phyloP scores from a whole-genome alignment of 495 filamentous ascomycete genomes.

The Penicillium cosmopolitanum region DNA sequence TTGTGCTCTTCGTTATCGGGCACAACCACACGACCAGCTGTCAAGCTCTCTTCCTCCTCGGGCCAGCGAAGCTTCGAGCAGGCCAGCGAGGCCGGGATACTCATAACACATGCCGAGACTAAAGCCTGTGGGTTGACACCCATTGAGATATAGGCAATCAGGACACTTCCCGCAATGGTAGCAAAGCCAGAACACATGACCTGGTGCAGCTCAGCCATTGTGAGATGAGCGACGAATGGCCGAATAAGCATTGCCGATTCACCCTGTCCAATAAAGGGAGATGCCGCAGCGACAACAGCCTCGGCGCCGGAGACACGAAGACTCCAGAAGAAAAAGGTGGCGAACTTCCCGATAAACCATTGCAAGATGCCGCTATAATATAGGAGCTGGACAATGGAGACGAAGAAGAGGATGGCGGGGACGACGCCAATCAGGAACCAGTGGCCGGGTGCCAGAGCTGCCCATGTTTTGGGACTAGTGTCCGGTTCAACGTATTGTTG shows the following conservation, averaged over 20 bases:
- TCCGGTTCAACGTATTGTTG: not conserved
- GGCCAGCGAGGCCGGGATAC: constrained; percentile 84
- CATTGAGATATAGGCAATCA: constrained; percentile 79
- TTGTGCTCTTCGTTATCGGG: constrained; percentile 69
- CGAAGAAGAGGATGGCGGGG: constrained; percentile 91
- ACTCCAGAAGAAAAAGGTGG: constrained; percentile 86
- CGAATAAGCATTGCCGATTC: constrained; percentile 91
- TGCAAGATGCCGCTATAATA: constrained; percentile 80
- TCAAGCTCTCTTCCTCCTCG: constrained; percentile 82
- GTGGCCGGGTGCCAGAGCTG: constrained; percentile 21
- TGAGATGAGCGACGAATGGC: constrained; percentile 82
- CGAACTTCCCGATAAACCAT: constrained; percentile 86
- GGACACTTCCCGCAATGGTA: constrained; percentile 70
- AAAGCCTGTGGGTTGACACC: constrained; percentile 82
- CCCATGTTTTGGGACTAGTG: not conserved
- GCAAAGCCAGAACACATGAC: constrained; percentile 82
- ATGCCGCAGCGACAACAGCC: constrained; percentile 89
- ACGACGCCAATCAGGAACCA: constrained; percentile 78
- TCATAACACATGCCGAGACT: constrained; percentile 90
- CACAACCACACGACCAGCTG: constrained; percentile 76
- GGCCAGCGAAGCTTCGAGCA: constrained; percentile 87
- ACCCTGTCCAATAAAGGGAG: constrained; percentile 91
- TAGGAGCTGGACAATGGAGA: constrained; percentile 79
- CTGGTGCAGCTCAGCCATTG: constrained; percentile 84
- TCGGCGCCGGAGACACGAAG: constrained; percentile 92